phyloP scores from a whole-genome alignment of 2,329 filamentous ascomycete genomes.

The Curvularia hawaiiensis region DNA sequence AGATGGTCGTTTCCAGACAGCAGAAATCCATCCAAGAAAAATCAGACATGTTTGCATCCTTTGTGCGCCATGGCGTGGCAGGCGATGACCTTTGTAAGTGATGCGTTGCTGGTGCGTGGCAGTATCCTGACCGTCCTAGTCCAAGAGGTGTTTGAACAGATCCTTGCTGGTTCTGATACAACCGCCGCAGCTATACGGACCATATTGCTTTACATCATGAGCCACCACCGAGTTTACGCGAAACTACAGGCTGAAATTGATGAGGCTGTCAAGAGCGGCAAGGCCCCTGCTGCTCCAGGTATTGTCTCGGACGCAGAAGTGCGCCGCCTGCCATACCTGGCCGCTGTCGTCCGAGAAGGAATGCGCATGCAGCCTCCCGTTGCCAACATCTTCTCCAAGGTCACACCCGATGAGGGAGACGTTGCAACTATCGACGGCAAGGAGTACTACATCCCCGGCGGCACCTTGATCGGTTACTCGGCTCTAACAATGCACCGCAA shows the following conservation, averaged over 20 bases:
- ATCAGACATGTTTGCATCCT: conserved; percentile 61
- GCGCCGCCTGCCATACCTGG: conserved; percentile 51
- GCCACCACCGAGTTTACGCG: conserved; percentile 54
- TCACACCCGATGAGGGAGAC: conserved; percentile 42
- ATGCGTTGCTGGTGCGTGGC: neutral
- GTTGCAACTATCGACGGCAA: conserved; percentile 33
- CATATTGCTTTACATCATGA: conserved; percentile 59
- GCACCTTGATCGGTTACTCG: conserved; percentile 42
- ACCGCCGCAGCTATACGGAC: conserved; percentile 61
- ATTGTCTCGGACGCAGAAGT: conserved; percentile 57
- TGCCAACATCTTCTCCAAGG: conserved; percentile 38
- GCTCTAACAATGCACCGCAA: conserved; percentile 41
- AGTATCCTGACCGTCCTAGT: conserved; percentile 28
- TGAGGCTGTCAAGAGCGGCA: conserved; percentile 45
- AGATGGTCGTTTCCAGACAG: conserved; percentile 50
- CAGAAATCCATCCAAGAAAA: conserved; percentile 49
- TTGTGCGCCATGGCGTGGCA: conserved; percentile 54
- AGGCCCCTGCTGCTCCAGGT: conserved; percentile 32
- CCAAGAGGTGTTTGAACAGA: conserved; percentile 51
- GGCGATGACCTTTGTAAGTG: conserved; percentile 44
- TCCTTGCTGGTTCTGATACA: conserved; percentile 63
- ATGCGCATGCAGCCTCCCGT: conserved; percentile 53
- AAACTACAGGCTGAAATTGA: conserved; percentile 56
- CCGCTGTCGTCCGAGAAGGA: conserved; percentile 55
- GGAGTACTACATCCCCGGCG: conserved; percentile 42